Evolutionary conservation across 768 basidiomycete species (phyloP), one percentile per base, ranked within the genome.

Genomic region (Suillus occidentalis): DNA sequence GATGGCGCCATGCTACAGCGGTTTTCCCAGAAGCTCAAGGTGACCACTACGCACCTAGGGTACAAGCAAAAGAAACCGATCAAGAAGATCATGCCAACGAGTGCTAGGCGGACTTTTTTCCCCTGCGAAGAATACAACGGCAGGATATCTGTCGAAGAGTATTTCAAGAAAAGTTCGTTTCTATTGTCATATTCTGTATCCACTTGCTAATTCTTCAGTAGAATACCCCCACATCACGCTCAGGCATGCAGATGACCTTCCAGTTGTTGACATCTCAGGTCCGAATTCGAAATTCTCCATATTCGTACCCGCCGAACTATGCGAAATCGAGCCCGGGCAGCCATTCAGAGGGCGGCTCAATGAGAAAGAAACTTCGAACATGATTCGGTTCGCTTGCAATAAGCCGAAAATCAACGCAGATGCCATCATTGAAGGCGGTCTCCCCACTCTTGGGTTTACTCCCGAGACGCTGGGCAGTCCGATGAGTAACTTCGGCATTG

Each of bases 341-440:
- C 78, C 87, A 0, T 90, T 84, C 79, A 81, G 82, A 28, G 88
- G 84, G 8, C 85, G 82, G 64, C 85, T 93, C 2, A 81, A 75
- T 64, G 85, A 85, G 16, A 78, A 70, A 6, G 87, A 89, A 70
- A 91, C 89, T 0, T 77, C 85, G 0, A 74, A 80, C 22, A 92
- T 94, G 92, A 89, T 94, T 64, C 79, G 78, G 50, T 78, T 77
- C 63, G 91, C 92, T 0, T 89, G 88, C 74, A 87, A 88, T 37
- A 81, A 80, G 2, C 91, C 92, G 0, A 74, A 72, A 0, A 69
- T 80, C 61, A 92, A 91, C 64, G 89, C 88, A 0, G 78, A 80
- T 34, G 67, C 80, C 8, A 90, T 94, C 65, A 76, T 84, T 13
- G 73, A 81, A 39, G 72, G 82, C n/a, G 91, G 91, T 0, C 81